Percentiles rank a stretch among this genome's conserved stretches.
Conservation (phyloP, 2,329 filamentous ascomycete species). For the Neodidymelliopsis sp. region DNA sequence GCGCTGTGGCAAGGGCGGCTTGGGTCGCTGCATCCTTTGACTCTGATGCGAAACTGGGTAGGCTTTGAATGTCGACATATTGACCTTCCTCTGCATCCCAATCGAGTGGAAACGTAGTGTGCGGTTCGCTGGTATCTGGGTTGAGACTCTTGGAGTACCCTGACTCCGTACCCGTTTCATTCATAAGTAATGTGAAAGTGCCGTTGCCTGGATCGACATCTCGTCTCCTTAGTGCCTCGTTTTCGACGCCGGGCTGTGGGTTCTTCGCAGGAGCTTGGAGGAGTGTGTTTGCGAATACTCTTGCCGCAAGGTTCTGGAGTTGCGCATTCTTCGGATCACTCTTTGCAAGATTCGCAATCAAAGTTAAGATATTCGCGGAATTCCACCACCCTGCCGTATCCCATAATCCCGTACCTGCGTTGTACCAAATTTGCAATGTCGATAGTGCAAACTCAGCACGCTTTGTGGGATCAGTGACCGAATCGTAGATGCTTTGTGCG, state of each 20-base stretch:
- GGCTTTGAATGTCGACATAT: slow-evolving; percentile 20
- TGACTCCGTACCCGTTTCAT: slow-evolving; percentile 13
- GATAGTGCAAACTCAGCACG: slow-evolving; percentile 47
- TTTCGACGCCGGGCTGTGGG: slow-evolving; percentile 38
- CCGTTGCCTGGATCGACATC: slow-evolving; percentile 12
- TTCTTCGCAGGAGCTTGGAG: slow-evolving; percentile 41
- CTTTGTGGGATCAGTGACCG: slow-evolving; percentile 26
- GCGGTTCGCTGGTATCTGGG: slow-evolving; percentile 23
- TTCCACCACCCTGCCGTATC: slow-evolving; percentile 76
- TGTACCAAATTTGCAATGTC: slow-evolving; percentile 69
- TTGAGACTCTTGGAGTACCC: slow-evolving; percentile 36
- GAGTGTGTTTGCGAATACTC: slow-evolving; percentile 57
- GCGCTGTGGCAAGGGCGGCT: slow-evolving; percentile 17
- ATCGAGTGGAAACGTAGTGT: slow-evolving; percentile 27
- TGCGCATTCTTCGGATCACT: slow-evolving; percentile 35
- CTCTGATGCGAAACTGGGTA: slow-evolving; percentile 14
- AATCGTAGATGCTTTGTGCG: slow-evolving; percentile 27
- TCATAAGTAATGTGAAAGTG: slow-evolving; percentile 13
- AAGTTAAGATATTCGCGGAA: slow-evolving; percentile 70
- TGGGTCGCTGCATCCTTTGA: slow-evolving; percentile 9
- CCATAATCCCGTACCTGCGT: slow-evolving; percentile 68
- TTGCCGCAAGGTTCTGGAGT: slow-evolving; percentile 45
- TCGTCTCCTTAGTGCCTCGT: slow-evolving; percentile 14
- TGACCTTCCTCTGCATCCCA: slow-evolving; percentile 25
- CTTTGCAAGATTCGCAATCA: slow-evolving; percentile 62